Conservation (phyloP, 208 protist species). For the Novymonas esmeraldas region DNA sequence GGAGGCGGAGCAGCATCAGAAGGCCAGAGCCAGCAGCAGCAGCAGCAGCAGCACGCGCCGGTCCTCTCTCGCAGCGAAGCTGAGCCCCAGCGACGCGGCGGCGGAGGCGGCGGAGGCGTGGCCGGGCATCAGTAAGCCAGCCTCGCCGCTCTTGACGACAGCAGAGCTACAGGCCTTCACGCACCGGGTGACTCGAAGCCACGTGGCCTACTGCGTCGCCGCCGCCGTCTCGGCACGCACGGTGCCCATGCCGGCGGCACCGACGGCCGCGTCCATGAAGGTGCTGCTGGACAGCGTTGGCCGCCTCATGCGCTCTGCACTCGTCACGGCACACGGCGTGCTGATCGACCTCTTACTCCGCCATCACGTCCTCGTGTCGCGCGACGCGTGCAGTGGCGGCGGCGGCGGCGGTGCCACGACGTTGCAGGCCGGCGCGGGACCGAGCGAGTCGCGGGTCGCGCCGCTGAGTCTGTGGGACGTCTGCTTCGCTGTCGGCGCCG, state of each 20-base stretch:
- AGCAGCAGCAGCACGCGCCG: not conserved
- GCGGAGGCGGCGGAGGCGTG: slow-evolving; percentile 1
- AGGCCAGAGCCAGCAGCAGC: not conserved
- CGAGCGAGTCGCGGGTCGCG: slow-evolving; percentile 28
- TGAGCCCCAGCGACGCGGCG: not conserved
- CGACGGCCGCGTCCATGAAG: not conserved
- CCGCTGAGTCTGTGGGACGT: slow-evolving; percentile 41
- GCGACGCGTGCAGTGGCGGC: not conserved
- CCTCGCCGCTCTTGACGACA: slow-evolving; percentile 32
- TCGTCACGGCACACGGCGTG: slow-evolving; percentile 12
- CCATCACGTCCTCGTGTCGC: slow-evolving; percentile 19
- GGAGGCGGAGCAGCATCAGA: slow-evolving; percentile 22
- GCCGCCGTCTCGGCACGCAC: slow-evolving; percentile 27
- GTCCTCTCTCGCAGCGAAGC: not conserved
- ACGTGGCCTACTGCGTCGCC: slow-evolving; percentile 46
- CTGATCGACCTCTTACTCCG: slow-evolving; percentile 23
- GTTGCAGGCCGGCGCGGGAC: slow-evolving; percentile 43
- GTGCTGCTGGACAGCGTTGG: not conserved
- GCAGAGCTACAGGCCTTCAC: slow-evolving; percentile 52
- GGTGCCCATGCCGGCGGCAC: slow-evolving; percentile 9
- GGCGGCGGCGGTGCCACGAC: not conserved
- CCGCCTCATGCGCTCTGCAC: slow-evolving; percentile 18
- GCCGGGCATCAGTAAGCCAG: slow-evolving; percentile 27
- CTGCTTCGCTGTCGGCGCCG: slow-evolving; percentile 22
- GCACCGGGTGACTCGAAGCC: slow-evolving; percentile 42